These are phyloP conservation scores for Strobilomyces echinocephalus DNA, from an alignment of 768 basidiomycete species.

Conservation along the genomic window DNA sequence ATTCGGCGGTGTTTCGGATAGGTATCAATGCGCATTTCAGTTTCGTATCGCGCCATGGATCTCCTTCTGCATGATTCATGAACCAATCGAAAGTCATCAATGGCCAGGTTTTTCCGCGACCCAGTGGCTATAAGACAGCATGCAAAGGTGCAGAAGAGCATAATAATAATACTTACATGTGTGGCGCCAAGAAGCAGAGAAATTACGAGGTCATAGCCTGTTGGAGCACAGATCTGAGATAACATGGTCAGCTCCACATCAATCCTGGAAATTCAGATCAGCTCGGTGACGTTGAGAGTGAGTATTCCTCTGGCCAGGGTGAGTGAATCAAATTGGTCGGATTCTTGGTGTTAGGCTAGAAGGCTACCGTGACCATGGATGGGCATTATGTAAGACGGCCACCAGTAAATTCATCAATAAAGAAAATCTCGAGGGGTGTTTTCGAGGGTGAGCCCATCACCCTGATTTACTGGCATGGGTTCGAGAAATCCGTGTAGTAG, in stretches of 20 bases:
- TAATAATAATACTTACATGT: not conserved
- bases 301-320: constrained; percentile 64
- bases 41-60: too few relatives aligned
- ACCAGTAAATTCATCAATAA: constrained; percentile 71
- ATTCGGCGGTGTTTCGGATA: too few relatives aligned
- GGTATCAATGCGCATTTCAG: too few relatives aligned
- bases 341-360: too few relatives aligned
- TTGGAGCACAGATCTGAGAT: constrained; percentile 1
- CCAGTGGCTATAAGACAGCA: constrained; percentile 51
- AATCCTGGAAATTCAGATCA: constrained; percentile 82
- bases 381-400: too few relatives aligned
- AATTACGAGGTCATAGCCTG: not conserved
- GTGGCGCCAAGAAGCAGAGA: too few relatives aligned
- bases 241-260: constrained; percentile 62
- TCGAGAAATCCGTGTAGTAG: constrained; percentile 37
- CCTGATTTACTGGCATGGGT: constrained; percentile 2
- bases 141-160: too few relatives aligned
- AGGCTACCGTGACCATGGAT: too few relatives aligned
- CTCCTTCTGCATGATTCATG: too few relatives aligned
- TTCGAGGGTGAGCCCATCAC: constrained; percentile 49
- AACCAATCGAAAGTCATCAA: too few relatives aligned
- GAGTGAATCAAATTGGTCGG: constrained; percentile 45
- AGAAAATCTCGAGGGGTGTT: constrained; percentile 76
- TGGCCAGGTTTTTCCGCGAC: too few relatives aligned
- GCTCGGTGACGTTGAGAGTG: constrained; percentile 62